Conservation (phyloP, 352 stramenopile species). For the Phytophthora tubulina region DNA sequence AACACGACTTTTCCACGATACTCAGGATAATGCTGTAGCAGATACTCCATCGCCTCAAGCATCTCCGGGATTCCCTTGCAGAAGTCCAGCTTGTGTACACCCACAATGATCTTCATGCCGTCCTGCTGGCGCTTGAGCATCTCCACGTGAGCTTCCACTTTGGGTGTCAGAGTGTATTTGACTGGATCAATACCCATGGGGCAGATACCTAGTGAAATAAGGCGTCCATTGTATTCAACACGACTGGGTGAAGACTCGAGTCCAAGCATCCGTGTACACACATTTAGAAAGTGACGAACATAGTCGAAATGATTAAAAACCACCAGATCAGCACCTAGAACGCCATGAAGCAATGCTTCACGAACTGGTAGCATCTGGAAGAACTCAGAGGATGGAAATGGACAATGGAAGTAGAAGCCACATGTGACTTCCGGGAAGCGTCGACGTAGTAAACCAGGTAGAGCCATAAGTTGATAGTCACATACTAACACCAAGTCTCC, state of each 20-base stretch:
- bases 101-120: constrained; percentile 83
- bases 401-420: constrained; percentile 92
- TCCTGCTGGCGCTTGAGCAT: constrained; percentile 66
- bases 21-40: constrained; percentile 90
- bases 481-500: constrained; percentile 90
- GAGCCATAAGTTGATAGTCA: constrained; percentile 91
- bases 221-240: constrained; percentile 87
- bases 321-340: constrained; percentile 87
- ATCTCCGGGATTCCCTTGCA: constrained; percentile 91
- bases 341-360: constrained; percentile 80
- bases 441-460: constrained; percentile 79
- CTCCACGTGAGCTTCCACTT: constrained; percentile 62
- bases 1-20: constrained; percentile 95
- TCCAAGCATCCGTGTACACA: constrained; percentile 87
- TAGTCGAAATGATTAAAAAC: constrained; percentile 93
- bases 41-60: constrained; percentile 91
- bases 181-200: constrained; percentile 91
- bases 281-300: constrained; percentile 88
- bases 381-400: constrained; percentile 92
- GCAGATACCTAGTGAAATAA: constrained; percentile 90
- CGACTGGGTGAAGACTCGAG: constrained; percentile 89
- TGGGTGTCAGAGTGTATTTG: constrained; percentile 80
- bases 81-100: constrained; percentile 83
- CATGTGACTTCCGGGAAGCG: constrained; percentile 84
- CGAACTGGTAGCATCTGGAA: constrained; percentile 90